A percentile compares a stretch with the other conserved stretches of the same genome.
Evolutionary conservation across 2,329 filamentous ascomycete species (phyloP).

Genomic region (Cladophialophora carrionii): DNA sequence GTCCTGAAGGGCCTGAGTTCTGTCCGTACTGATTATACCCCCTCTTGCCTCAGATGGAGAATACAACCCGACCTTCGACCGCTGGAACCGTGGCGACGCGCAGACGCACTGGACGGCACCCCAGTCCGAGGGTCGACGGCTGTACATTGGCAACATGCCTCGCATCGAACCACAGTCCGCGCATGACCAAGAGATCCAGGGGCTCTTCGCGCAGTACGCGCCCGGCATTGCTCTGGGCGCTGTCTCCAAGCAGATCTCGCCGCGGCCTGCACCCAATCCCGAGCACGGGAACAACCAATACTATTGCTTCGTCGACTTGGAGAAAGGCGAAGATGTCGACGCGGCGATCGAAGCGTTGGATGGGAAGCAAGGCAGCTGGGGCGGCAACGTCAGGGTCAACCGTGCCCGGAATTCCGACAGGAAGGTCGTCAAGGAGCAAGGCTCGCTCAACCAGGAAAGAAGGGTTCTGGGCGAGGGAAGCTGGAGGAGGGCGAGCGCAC

Average conservation of each 20-base stretch:
- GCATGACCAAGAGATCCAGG: slow-evolving; percentile 49
- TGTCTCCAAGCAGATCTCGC: slow-evolving; percentile 61
- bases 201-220: slow-evolving; percentile 45
- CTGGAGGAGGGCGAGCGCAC: slow-evolving; percentile 11
- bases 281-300: slow-evolving; percentile 60
- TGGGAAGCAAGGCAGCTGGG: slow-evolving; percentile 48
- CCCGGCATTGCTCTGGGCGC: slow-evolving; percentile 51
- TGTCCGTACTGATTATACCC: background rate
- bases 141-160: slow-evolving; percentile 55
- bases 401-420: slow-evolving; percentile 41
- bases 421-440: slow-evolving; percentile 35
- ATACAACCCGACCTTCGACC: slow-evolving; percentile 44
- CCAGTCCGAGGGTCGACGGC: slow-evolving; percentile 46
- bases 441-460: slow-evolving; percentile 12
- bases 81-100: slow-evolving; percentile 50
- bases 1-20: background rate
- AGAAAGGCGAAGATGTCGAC: slow-evolving; percentile 58
- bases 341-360: slow-evolving; percentile 54
- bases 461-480: slow-evolving; percentile 5
- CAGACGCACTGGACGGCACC: slow-evolving; percentile 40
- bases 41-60: slow-evolving; percentile 22
- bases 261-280: slow-evolving; percentile 57
- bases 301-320: slow-evolving; percentile 69
- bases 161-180: slow-evolving; percentile 49
- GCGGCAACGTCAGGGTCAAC: slow-evolving; percentile 45